Evolutionary conservation across 2,329 filamentous ascomycete species (phyloP), one percentile per base, ranked within the genome.

Genomic region (Intubia oerlemansii): DNA sequence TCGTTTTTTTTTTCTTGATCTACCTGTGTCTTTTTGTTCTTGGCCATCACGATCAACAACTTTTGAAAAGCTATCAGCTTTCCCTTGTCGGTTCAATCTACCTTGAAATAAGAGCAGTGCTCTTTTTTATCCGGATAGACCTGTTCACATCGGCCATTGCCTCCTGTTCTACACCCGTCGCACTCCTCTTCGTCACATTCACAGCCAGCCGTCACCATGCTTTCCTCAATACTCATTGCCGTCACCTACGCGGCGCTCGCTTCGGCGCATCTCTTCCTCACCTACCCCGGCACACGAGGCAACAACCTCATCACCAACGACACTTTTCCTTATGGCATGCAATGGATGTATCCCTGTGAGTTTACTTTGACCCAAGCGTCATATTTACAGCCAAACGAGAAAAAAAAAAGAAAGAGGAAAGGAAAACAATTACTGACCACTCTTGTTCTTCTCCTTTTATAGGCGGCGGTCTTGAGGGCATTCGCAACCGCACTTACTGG

Each of bases 301-400:
- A 73, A 91, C 56, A 90, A 81, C 47, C 65, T 91, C 36, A 63
- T 75, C 44, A 76, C 73, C 24, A 90, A 81, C 47, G 68, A 66
- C 3, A 70, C 64, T 1, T 88, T 68, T 41, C 82, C 82, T 2
- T 91, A 78, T 40, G 84, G 82, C 52, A 85, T 88, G 78, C 77
- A 91, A 56, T 93, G 82, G 82, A 70, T 73, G 48, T 92, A 91
- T 57, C 82, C 84, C 50, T 93, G 82, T 92, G 58, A 54, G 79
- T 57, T 5, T 12, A 20, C 2, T 14, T 10, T 4, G 12, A n/a
- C n/a, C n/a, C n/a, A n/a, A n/a, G n/a, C n/a, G n/a, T 24, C n/a
- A n/a, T 26, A 10, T 17, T 18, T 17, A n/a, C 20, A 3, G 3
- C 24, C n/a, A n/a, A n/a, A n/a, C n/a, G n/a, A n/a, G n/a, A n/a